Conservation (phyloP, 1,139 yeast species). For the Wickerhamiella infanticola region DNA sequence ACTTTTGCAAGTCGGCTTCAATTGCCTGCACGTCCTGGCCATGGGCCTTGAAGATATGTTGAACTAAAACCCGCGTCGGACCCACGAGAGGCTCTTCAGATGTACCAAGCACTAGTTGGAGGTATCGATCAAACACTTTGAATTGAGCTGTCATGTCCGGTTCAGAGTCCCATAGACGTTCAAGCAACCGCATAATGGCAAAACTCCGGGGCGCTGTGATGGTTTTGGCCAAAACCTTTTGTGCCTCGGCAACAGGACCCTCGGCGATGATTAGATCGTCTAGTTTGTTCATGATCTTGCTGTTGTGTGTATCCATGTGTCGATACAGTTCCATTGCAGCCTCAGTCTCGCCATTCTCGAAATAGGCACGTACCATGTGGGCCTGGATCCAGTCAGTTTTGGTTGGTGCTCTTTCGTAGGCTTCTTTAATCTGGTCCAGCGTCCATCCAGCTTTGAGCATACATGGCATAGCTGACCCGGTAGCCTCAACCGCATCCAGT, state of each 20-base stretch:
- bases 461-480: conserved; percentile 12
- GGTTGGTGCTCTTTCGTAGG: conserved; percentile 30
- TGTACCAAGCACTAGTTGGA: conserved; percentile 23
- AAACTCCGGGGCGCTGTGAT: conserved; percentile 59
- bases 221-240: conserved; percentile 60
- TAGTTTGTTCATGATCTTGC: conserved; percentile 15
- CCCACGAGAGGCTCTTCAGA: conserved; percentile 50
- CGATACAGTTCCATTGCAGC: conserved; percentile 38
- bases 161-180: conserved; percentile 44
- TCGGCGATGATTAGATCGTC: conserved; percentile 75
- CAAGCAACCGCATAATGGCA: conserved; percentile 49
- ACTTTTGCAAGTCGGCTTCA: conserved; percentile 39
- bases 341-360: conserved; percentile 34
- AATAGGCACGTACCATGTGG: conserved; percentile 45
- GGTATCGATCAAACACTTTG: conserved; percentile 49
- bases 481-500: not conserved
- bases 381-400: conserved; percentile 29
- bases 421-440: conserved; percentile 41
- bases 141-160: conserved; percentile 42
- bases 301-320: conserved; percentile 14
- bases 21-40: conserved; percentile 39
- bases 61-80: conserved; percentile 53
- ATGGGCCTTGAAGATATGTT: conserved; percentile 37
- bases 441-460: conserved; percentile 31
- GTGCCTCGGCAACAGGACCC: conserved; percentile 56